A percentile compares a stretch with the other conserved stretches of the same genome.
phyloP scores from a whole-genome alignment of 2,329 filamentous ascomycete genomes.

The Aspergillus sp. region DNA sequence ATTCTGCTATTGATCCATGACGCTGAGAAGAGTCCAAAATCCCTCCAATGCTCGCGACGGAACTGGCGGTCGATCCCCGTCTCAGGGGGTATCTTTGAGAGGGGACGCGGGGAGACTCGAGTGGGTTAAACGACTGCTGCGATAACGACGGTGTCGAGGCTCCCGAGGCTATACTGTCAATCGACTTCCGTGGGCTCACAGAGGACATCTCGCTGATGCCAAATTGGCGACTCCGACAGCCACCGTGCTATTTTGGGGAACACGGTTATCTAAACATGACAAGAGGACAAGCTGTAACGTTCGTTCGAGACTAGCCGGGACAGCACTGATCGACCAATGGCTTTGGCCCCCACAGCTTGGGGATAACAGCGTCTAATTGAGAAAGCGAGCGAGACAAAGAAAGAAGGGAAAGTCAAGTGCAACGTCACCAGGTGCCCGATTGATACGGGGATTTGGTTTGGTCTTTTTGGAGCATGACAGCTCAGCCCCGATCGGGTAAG shows the following conservation, averaged over 20 bases:
- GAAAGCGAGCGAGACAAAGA: slow-evolving; percentile 1
- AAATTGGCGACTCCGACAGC: slow-evolving; percentile 34
- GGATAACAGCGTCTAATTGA: slow-evolving; percentile 2
- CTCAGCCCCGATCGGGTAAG: slow-evolving; percentile 28
- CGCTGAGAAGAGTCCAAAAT: slow-evolving; percentile 67
- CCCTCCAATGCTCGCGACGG: slow-evolving; percentile 83
- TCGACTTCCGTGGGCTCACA: slow-evolving; percentile 62
- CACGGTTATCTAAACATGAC: slow-evolving; percentile 38
- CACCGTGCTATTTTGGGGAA: slow-evolving; percentile 28
- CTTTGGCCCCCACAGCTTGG: not conserved
- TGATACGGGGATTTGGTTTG: slow-evolving; percentile 25
- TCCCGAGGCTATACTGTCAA: slow-evolving; percentile 62
- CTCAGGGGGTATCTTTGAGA: slow-evolving; percentile 46
- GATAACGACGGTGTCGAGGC: slow-evolving; percentile 52
- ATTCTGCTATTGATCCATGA: slow-evolving; percentile 65
- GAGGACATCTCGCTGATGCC: slow-evolving; percentile 57
- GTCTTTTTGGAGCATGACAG: slow-evolving; percentile 22
- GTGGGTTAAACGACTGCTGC: slow-evolving; percentile 46
- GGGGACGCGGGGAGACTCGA: slow-evolving; percentile 37
- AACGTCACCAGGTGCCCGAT: slow-evolving; percentile 18
- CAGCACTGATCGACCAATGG: slow-evolving; percentile 3
- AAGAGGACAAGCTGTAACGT: slow-evolving; percentile 21
- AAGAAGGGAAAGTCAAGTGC: slow-evolving; percentile 3
- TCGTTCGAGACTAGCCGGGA: slow-evolving; percentile 4
- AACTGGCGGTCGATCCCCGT: slow-evolving; percentile 82